Conservation (phyloP, 208 protist genomes). For the Trypanosomatidae sp. region DNA sequence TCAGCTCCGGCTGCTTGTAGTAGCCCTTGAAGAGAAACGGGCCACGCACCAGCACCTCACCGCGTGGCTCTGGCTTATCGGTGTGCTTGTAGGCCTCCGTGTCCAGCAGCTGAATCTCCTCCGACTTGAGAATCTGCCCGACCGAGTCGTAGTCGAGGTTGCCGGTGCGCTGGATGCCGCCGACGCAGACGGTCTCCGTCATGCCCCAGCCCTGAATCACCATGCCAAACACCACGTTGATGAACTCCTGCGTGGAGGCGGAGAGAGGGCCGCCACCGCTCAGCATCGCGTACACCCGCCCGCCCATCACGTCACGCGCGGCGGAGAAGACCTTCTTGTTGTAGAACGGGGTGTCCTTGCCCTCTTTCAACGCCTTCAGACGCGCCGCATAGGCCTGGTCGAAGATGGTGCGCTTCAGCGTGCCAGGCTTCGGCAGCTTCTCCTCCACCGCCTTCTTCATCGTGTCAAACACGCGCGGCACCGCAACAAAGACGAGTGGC, state of each 20-base stretch:
- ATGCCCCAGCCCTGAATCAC: constrained; percentile 89
- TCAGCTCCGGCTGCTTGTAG: constrained; percentile 86
- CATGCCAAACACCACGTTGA: constrained; percentile 81
- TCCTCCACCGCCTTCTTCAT: constrained; percentile 84
- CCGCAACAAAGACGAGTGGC: constrained; percentile 70
- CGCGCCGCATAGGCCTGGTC: constrained; percentile 60
- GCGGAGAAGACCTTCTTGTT: constrained; percentile 78
- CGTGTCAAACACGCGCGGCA: constrained; percentile 87
- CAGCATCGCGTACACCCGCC: constrained; percentile 68
- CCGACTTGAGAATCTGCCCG: constrained; percentile 62
- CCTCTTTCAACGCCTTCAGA: constrained; percentile 64
- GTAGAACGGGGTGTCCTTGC: constrained; percentile 78
- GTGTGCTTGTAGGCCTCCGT: constrained; percentile 81
- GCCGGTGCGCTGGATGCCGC: constrained; percentile 54
- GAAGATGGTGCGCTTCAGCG: constrained; percentile 70
- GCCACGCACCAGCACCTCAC: constrained; percentile 80
- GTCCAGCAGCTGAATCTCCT: constrained; percentile 92
- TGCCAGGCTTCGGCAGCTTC: constrained; percentile 48
- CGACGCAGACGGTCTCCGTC: constrained; percentile 80
- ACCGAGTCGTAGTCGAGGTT: constrained; percentile 73
- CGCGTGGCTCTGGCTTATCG: constrained; percentile 64
- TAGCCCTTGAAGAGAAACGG: constrained; percentile 85
- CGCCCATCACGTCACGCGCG: constrained; percentile 61
- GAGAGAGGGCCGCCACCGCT: constrained; percentile 81
- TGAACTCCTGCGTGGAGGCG: constrained; percentile 73